phyloP scores from a whole-genome alignment of 2,329 filamentous ascomycete genomes.

The Penicillium paneum region DNA sequence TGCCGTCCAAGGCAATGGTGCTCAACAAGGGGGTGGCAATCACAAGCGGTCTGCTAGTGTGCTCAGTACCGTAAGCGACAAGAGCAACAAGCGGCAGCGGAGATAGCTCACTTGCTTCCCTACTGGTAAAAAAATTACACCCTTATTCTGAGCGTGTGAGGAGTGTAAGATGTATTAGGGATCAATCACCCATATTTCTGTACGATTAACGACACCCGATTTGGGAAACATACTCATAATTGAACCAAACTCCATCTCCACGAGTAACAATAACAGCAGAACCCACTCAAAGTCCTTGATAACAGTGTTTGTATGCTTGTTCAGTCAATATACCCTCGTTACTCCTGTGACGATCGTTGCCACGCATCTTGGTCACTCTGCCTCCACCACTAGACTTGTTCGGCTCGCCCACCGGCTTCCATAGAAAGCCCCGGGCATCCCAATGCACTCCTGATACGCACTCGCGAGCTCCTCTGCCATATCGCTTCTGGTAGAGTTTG shows the following conservation, averaged over 20 bases:
- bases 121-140: neutral
- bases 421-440: constrained; percentile 26
- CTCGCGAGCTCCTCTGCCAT: constrained; percentile 21
- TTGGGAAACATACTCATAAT: constrained; percentile 15
- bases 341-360: neutral
- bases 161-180: constrained; percentile 17
- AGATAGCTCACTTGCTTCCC: constrained; percentile 28
- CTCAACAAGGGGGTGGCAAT: constrained; percentile 15
- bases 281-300: neutral
- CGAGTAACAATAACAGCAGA: constrained; percentile 17
- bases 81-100: constrained; percentile 51
- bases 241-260: constrained; percentile 8
- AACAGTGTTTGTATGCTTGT: neutral
- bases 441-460: constrained; percentile 26
- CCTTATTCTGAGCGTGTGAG: neutral
- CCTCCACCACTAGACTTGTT: constrained; percentile 16
- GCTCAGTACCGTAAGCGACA: constrained; percentile 66
- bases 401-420: constrained; percentile 26
- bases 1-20: constrained; percentile 9
- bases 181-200: constrained; percentile 28
- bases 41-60: constrained; percentile 84
- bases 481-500: constrained; percentile 16
- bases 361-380: constrained; percentile 2
- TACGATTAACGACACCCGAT: constrained; percentile 32
- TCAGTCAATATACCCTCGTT: neutral